Conservation (phyloP, 2,329 filamentous ascomycete genomes). For the Pseudopithomyces chartarum region DNA sequence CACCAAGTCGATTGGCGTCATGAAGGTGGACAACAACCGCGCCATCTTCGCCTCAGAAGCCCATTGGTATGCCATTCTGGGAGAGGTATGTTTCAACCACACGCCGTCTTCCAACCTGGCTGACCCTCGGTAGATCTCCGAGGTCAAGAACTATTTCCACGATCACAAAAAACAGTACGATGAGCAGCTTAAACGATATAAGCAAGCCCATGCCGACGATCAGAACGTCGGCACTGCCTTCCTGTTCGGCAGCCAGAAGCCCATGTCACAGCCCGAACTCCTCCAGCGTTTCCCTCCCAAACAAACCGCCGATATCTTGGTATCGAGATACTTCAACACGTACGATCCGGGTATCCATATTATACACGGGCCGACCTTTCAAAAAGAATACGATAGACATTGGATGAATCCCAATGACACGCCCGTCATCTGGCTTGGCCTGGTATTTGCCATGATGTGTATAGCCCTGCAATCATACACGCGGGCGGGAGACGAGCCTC, state of each 20-base stretch:
- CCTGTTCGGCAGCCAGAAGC: conserved; percentile 73
- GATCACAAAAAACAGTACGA: conserved; percentile 89
- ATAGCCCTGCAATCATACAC: conserved; percentile 80
- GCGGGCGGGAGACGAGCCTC: conserved; percentile 78
- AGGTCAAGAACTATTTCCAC: conserved; percentile 89
- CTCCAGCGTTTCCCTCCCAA: conserved; percentile 80
- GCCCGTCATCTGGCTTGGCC: conserved; percentile 76
- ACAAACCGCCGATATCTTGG: conserved; percentile 80
- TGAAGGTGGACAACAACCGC: conserved; percentile 58
- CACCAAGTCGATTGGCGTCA: conserved; percentile 56
- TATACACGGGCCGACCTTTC: conserved; percentile 75
- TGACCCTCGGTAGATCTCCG: conserved; percentile 66
- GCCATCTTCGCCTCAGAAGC: conserved; percentile 56
- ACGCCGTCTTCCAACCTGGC: neutral
- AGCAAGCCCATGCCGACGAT: conserved; percentile 64
- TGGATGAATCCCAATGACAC: conserved; percentile 77
- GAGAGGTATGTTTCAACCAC: conserved; percentile 48
- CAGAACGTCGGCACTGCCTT: conserved; percentile 72
- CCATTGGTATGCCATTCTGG: conserved; percentile 59
- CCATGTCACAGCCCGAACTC: conserved; percentile 76
- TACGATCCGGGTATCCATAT: conserved; percentile 66
- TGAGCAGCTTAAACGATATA: conserved; percentile 76
- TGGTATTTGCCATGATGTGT: conserved; percentile 77
- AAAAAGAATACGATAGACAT: conserved; percentile 66
- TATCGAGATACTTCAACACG: conserved; percentile 90